Conservation (phyloP, 176 grass and related monocot species). For the Phyllostachys edulis region DNA sequence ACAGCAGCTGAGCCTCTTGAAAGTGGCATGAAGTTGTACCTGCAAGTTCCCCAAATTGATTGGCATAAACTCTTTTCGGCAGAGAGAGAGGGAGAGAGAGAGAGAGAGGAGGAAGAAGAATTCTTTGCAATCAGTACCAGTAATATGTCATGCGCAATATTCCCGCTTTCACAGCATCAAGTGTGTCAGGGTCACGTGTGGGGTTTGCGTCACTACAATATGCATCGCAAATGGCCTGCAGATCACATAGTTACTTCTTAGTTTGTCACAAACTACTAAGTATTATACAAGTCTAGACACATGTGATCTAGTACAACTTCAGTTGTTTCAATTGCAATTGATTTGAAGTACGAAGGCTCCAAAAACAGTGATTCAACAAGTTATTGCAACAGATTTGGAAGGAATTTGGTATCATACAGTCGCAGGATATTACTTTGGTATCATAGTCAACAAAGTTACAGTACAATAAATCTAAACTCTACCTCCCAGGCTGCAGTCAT, state of each 20-base stretch:
- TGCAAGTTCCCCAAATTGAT: conserved; percentile 39
- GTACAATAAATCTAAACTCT: conserved; percentile 18
- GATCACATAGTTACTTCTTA: conserved; percentile 22
- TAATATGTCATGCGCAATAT: conserved; percentile 89
- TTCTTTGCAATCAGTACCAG: conserved; percentile 51
- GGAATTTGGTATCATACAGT: not conserved
- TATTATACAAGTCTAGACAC: not conserved
- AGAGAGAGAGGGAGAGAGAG: not conserved
- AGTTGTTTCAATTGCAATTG: conserved; percentile 12
- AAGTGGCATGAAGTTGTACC: conserved; percentile 99
- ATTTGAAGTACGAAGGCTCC: conserved; percentile 12
- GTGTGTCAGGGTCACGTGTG: conserved; percentile 50
- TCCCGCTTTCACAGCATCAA: conserved; percentile 67
- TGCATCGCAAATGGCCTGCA: conserved; percentile 77
- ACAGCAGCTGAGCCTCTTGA: conserved; percentile 86
- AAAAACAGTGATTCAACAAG: not conserved
- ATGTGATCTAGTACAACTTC: not conserved
- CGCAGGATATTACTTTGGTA: not conserved
- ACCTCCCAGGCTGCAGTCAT: conserved; percentile 95
- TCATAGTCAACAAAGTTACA: not conserved
- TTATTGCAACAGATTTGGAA: not conserved
- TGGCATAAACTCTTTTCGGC: not conserved
- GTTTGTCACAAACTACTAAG: not conserved
- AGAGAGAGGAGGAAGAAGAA: not conserved
- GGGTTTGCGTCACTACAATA: conserved; percentile 73